Percentiles rank a stretch among this genome's conserved stretches.
These are phyloP conservation scores for Cryoendolithus antarcticus DNA, from an alignment of 2,329 filamentous ascomycete genomes.

Conservation along the genomic window DNA sequence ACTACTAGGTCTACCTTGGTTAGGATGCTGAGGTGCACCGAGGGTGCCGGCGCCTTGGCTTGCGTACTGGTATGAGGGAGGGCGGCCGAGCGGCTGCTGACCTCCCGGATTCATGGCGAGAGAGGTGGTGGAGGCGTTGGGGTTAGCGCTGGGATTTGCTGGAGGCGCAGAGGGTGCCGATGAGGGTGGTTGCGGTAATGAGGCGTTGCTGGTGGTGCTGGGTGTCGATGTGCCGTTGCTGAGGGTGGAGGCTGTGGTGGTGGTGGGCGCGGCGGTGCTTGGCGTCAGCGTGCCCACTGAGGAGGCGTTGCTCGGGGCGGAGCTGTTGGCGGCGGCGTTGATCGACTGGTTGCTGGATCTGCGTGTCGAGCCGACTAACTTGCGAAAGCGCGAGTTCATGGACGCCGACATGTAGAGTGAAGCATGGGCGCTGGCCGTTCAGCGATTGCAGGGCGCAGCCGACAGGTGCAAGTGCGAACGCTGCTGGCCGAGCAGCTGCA, in stretches of 20 bases:
- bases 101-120: conserved; percentile 39
- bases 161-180: conserved; percentile 12
- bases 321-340: conserved; percentile 67
- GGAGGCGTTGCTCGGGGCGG: conserved; percentile 45
- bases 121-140: conserved; percentile 35
- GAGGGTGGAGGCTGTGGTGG: conserved; percentile 9
- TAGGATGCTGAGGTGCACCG: conserved; percentile 26
- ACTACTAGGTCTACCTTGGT: conserved; percentile 37
- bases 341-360: conserved; percentile 47
- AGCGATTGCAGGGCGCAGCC: background rate
- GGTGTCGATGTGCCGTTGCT: conserved; percentile 27
- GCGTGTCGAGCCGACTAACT: conserved; percentile 71
- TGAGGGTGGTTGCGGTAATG: conserved; percentile 17
- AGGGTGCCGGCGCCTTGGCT: conserved; percentile 25
- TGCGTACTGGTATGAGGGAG: conserved; percentile 52
- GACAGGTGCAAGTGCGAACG: background rate
- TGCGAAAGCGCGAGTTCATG: conserved; percentile 68
- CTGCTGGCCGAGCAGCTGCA: background rate
- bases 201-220: conserved; percentile 25
- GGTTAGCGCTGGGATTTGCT: conserved; percentile 6
- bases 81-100: conserved; percentile 42
- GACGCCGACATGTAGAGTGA: conserved; percentile 48
- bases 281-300: conserved; percentile 28
- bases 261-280: conserved; percentile 14
- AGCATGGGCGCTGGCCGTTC: conserved; percentile 1